These are phyloP conservation scores for Schizosaccharomyces lindneri DNA, from an alignment of 805 yeast species.

Conservation along the genomic window DNA sequence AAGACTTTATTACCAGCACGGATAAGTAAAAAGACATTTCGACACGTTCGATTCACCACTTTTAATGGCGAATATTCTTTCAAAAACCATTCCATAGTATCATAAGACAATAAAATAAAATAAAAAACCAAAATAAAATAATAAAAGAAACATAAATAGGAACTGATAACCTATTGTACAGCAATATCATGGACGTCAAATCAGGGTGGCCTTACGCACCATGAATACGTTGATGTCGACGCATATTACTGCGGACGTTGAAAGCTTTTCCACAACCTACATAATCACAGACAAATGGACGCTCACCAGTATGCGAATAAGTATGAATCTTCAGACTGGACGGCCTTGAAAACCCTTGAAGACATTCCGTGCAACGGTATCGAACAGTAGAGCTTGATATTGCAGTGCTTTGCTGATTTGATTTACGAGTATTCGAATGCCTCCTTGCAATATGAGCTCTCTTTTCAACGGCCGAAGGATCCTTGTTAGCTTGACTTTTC, in stretches of 20 bases:
- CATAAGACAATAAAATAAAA: too few relatives aligned
- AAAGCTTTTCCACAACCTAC: conserved; percentile 44
- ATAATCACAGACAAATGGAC: conserved; percentile 46
- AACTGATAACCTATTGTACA: too few relatives aligned
- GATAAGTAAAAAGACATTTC: too few relatives aligned
- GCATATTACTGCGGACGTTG: conserved; percentile 59
- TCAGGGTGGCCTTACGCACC: background rate
- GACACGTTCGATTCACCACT: too few relatives aligned
- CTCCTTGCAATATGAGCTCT: background rate
- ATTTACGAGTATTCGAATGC: background rate
- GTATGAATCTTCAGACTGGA: conserved; percentile 59
- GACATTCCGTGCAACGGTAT: conserved; percentile 25
- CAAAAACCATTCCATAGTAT: too few relatives aligned
- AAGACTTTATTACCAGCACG: too few relatives aligned
- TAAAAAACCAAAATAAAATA: too few relatives aligned
- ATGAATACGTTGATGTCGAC: conserved; percentile 35
- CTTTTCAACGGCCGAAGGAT: background rate
- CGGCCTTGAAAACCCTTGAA: conserved; percentile 63
- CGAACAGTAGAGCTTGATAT: conserved; percentile 2
- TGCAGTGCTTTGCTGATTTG: too few relatives aligned
- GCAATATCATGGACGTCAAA: too few relatives aligned
- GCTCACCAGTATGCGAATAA: conserved; percentile 62
- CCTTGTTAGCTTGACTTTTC: background rate
- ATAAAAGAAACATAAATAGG: too few relatives aligned
- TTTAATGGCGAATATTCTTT: too few relatives aligned